phyloP scores from a whole-genome alignment of 441 rosid genomes.

The Populus hybrid region DNA sequence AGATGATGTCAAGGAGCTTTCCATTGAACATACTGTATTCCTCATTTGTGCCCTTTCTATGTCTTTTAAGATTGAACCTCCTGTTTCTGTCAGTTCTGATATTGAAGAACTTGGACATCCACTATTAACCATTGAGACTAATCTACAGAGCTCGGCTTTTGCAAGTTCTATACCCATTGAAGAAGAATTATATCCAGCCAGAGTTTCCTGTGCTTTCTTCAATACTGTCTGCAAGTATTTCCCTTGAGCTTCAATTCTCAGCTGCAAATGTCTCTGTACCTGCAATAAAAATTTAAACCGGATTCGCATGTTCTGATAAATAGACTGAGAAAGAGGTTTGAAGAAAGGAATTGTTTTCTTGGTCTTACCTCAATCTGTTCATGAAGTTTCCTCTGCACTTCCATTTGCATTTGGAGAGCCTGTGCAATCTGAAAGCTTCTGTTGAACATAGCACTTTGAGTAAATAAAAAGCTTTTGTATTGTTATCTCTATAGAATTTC shows the following conservation, averaged over 20 bases:
- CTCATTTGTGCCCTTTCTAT: slow-evolving; percentile 30
- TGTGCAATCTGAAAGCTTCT: slow-evolving; percentile 69
- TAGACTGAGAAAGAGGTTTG: not conserved
- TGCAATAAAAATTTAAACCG: slow-evolving; percentile 30
- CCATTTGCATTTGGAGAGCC: slow-evolving; percentile 89
- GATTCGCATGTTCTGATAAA: slow-evolving; percentile 9
- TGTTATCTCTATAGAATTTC: slow-evolving; percentile 12
- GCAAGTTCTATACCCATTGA: slow-evolving; percentile 60
- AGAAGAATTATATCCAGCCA: slow-evolving; percentile 63
- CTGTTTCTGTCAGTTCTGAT: slow-evolving; percentile 73
- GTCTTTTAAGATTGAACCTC: slow-evolving; percentile 36
- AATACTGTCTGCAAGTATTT: slow-evolving; percentile 85
- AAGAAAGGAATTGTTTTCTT: not conserved
- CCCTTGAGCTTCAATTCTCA: slow-evolving; percentile 97
- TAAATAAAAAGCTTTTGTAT: slow-evolving; percentile 1
- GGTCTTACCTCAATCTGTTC: slow-evolving; percentile 83
- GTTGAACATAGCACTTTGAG: slow-evolving; percentile 25
- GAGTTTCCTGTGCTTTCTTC: slow-evolving; percentile 87
- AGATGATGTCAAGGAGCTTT: slow-evolving; percentile 88
- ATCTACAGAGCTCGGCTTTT: slow-evolving; percentile 64
- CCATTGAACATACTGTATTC: slow-evolving; percentile 58
- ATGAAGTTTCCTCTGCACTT: slow-evolving; percentile 87
- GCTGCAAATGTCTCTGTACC: slow-evolving; percentile 96
- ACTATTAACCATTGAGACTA: slow-evolving; percentile 63
- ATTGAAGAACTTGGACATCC: slow-evolving; percentile 54